A percentile compares a stretch with the other conserved stretches of the same genome.
phyloP scores from a whole-genome alignment of 176 grass and related monocot genomes.

The Themeda triandra region DNA sequence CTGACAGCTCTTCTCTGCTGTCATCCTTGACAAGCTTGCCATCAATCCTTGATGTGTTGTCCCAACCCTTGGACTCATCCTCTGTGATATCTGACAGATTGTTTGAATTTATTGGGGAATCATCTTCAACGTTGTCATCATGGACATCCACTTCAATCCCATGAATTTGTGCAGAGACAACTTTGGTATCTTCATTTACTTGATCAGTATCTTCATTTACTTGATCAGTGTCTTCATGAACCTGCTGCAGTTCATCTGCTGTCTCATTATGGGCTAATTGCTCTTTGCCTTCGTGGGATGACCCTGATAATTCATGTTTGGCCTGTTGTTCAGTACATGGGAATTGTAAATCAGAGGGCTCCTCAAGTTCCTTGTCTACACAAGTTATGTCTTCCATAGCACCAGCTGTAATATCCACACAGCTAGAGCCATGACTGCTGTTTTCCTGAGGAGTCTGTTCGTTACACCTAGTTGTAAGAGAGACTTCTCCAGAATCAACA shows the following conservation, averaged over 20 bases:
- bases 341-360: constrained; percentile 24
- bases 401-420: constrained; percentile 1
- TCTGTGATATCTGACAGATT: constrained; percentile 18
- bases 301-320: constrained; percentile 18
- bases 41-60: not conserved
- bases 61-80: not conserved
- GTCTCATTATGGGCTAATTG: constrained; percentile 24
- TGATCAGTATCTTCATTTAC: too few species aligned
- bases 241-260: constrained; percentile 25
- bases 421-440: constrained; percentile 17
- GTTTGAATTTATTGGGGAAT: constrained; percentile 15
- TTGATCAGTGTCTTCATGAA: constrained; percentile 35
- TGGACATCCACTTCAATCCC: constrained; percentile 8
- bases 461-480: constrained; percentile 21
- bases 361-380: constrained; percentile 18
- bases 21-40: not conserved
- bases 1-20: not conserved
- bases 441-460: constrained; percentile 17
- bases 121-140: constrained; percentile 31
- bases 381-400: not conserved
- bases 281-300: constrained; percentile 16
- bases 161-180: constrained; percentile 13
- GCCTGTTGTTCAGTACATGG: constrained; percentile 19
- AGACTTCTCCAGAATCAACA: constrained; percentile 21
- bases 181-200: constrained; percentile 31